phyloP scores from a whole-genome alignment of 2,329 filamentous ascomycete species.

The Aspergillus hortae region DNA sequence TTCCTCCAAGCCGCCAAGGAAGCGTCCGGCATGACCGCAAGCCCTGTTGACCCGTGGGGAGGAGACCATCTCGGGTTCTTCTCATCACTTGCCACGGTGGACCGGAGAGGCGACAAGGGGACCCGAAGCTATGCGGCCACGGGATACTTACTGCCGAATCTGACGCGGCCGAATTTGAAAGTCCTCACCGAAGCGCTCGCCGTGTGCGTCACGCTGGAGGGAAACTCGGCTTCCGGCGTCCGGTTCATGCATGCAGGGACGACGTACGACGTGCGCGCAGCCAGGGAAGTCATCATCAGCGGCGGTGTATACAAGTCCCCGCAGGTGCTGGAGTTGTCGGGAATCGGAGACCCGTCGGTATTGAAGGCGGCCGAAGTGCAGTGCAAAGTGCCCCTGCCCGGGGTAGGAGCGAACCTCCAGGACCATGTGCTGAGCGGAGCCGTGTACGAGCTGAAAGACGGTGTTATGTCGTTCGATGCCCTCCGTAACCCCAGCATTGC shows the following conservation, averaged over 20 bases:
- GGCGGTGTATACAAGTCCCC: constrained; percentile 57
- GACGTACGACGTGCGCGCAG: constrained; percentile 29
- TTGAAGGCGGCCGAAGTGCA: constrained; percentile 38
- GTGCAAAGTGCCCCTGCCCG: constrained; percentile 39
- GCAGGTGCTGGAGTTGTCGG: constrained; percentile 58
- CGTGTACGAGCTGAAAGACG: constrained; percentile 13
- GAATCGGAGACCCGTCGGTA: constrained; percentile 49
- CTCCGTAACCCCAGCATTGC: constrained; percentile 2
- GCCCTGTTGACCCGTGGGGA: constrained; percentile 26
- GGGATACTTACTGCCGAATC: constrained; percentile 35
- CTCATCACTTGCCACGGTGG: constrained; percentile 31
- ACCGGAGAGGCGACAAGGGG: constrained; percentile 21
- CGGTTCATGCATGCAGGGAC: constrained; percentile 38
- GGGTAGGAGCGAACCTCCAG: constrained; percentile 48
- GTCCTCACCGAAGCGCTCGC: constrained; percentile 45
- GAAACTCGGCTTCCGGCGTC: constrained; percentile 31
- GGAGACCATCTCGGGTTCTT: constrained; percentile 34
- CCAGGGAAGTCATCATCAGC: constrained; percentile 54
- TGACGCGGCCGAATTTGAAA: constrained; percentile 40
- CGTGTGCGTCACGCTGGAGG: constrained; percentile 18
- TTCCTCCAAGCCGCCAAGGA: constrained; percentile 5
- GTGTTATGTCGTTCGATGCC: constrained; percentile 7
- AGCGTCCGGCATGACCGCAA: background rate
- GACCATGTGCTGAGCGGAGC: constrained; percentile 32
- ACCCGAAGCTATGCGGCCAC: constrained; percentile 37